Base-by-base conservation (phyloP, 805 yeast species). In the Zygosaccharomyces bisporus region DNA sequence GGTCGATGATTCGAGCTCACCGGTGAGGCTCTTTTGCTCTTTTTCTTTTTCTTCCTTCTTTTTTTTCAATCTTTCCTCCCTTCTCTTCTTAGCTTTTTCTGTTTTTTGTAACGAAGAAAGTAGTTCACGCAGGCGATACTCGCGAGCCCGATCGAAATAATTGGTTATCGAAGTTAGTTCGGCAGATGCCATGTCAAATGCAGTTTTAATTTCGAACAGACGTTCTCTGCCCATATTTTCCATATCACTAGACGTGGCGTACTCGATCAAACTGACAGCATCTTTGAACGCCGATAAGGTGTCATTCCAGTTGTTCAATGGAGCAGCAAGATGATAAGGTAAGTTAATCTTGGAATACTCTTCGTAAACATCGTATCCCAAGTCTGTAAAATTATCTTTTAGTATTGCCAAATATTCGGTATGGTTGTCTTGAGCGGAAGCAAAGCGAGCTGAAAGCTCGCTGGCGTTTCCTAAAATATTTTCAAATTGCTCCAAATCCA, bases 281-380 rank as follows among this genome's bases (percentile, higher is more conserved):
- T 49, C 50, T 30, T 54, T 48, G 14, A 61, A 45, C 7, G 34
- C 23, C 3, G 43, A 13, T 4, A 55, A 9, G 4, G 49, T 46
- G 4, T 47, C 46, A 16, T 55, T 44, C 45, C 52, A 50, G 6
- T 42, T 37, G 1, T 27, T 16, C 12, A 47, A 34, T 2, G 55
- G 32, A 8, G 45, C 46, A 3, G 52, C 18, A 8, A 58, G 30
- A 19, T 55, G 52, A 16, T 51, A 33, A 13, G 66, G 63, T 12
- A 55, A 34, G 42, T 70, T 71, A 36, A 79, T 57, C 48, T 75
- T 71, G 27, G 67, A 64, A 46, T 73, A 74, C 53, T 77, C 81
- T 43, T 72, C 70, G 25, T 74, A 77, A 47, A 74, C 78, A 53
- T 81, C 77, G 19, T 81, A 56, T 0, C 72, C 76, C 17, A 68